phyloP scores from a whole-genome alignment of 192 early-diverging fungal species.

The Coemansia sp. region DNA sequence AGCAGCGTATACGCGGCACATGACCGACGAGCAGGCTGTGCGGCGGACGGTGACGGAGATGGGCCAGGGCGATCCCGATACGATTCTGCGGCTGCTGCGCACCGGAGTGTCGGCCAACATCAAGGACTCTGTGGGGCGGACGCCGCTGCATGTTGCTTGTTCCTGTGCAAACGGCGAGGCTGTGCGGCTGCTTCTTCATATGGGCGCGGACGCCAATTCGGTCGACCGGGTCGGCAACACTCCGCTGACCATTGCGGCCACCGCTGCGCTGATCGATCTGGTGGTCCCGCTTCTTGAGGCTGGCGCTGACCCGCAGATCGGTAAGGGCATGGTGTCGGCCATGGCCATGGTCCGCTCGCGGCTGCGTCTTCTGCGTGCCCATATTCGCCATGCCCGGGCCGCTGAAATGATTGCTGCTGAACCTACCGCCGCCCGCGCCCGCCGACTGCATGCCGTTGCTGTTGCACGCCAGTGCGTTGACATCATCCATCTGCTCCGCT shows the following conservation, averaged over 20 bases:
- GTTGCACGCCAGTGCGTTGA: constrained; percentile 45
- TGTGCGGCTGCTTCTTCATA: constrained; percentile 32
- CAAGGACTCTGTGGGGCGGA: constrained; percentile 28
- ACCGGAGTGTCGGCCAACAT: constrained; percentile 20
- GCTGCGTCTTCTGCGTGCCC: constrained; percentile 29
- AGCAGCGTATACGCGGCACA: constrained; percentile 4
- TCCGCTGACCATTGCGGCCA: constrained; percentile 45
- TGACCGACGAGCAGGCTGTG: constrained; percentile 16
- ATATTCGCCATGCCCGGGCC: constrained; percentile 22
- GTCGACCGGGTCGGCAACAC: constrained; percentile 45
- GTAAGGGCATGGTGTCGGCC: constrained; percentile 27
- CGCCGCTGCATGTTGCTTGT: constrained; percentile 47
- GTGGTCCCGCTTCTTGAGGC: constrained; percentile 37
- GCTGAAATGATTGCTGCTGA: constrained; percentile 9
- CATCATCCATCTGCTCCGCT: constrained; percentile 31
- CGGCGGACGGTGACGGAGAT: constrained; percentile 17
- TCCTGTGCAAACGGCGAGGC: constrained; percentile 27
- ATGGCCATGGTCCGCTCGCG: constrained; percentile 48
- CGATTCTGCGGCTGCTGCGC: constrained; percentile 22
- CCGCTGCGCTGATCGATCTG: constrained; percentile 22
- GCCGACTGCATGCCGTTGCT: constrained; percentile 14
- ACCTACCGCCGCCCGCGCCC: constrained; percentile 12
- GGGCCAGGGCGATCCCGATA: constrained; percentile 34
- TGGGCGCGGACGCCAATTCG: constrained; percentile 43
- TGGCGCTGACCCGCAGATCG: constrained; percentile 44